A percentile compares a stretch with the other conserved stretches of the same genome.
phyloP scores from a whole-genome alignment of 2,329 filamentous ascomycete genomes.

The Cercospora zeina region DNA sequence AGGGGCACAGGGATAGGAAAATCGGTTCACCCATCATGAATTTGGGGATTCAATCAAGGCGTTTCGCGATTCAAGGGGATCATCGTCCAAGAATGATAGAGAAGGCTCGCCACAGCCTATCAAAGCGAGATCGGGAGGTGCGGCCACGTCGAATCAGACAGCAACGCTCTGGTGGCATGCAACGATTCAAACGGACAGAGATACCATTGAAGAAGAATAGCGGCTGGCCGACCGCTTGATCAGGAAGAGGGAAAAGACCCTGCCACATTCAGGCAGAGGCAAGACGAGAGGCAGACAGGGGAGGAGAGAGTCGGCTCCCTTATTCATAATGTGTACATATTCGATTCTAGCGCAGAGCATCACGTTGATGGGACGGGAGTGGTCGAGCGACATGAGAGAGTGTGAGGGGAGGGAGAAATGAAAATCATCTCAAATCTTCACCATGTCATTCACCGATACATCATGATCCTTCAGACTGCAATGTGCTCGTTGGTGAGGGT shows the following conservation, averaged over 20 bases:
- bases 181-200: constrained; percentile 5
- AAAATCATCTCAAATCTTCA: neutral
- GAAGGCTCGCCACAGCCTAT: neutral
- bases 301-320: neutral
- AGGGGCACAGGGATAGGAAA: neutral
- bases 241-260: neutral
- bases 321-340: constrained; percentile 17
- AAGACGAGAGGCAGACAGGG: neutral
- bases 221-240: constrained; percentile 8
- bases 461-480: neutral
- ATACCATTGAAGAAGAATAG: neutral
- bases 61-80: neutral
- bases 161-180: neutral
- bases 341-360: constrained; percentile 16
- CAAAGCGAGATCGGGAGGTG: neutral
- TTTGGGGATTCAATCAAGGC: neutral
- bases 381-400: neutral
- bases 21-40: constrained; percentile 1
- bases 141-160: neutral
- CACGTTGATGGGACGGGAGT: constrained; percentile 6
- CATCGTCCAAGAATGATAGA: neutral
- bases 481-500: neutral
- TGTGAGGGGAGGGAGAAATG: neutral
- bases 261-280: constrained; percentile 3
- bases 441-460: neutral